Conservation (phyloP, 805 yeast species). For the Metschnikowia anglica region DNA sequence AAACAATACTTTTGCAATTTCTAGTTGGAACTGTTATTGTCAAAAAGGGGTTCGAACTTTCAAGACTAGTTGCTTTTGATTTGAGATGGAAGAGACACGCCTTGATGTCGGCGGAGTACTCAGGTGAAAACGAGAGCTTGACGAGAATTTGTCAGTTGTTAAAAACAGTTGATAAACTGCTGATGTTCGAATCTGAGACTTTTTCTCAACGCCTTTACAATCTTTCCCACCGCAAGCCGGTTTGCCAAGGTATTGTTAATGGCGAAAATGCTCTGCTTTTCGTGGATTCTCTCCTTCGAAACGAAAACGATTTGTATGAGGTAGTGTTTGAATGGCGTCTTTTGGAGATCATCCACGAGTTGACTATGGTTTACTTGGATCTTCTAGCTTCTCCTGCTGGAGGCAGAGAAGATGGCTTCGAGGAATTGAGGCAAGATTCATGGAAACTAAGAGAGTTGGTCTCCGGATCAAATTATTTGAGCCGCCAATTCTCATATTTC, state of each 20-base stretch:
- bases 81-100: conserved; percentile 28
- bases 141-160: conserved; percentile 26
- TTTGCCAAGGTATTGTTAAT: conserved; percentile 28
- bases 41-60: conserved; percentile 22
- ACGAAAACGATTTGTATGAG: conserved; percentile 25
- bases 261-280: conserved; percentile 33
- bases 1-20: conserved; percentile 32
- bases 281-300: conserved; percentile 29
- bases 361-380: conserved; percentile 31
- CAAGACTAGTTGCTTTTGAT: conserved; percentile 24
- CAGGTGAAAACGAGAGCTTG: conserved; percentile 27
- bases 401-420: conserved; percentile 15
- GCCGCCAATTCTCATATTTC: conserved; percentile 25
- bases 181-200: conserved; percentile 28
- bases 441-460: conserved; percentile 19
- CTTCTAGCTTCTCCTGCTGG: conserved; percentile 12
- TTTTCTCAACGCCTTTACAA: conserved; percentile 31
- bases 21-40: conserved; percentile 30
- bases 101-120: conserved; percentile 31
- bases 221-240: conserved; percentile 22
- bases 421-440: conserved; percentile 16
- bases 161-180: conserved; percentile 32
- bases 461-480: conserved; percentile 9
- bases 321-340: conserved; percentile 38
- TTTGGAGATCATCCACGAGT: conserved; percentile 33